A percentile compares a stretch with the other conserved stretches of the same genome.
These are phyloP conservation scores for Fonsecaea nubica DNA, from an alignment of 2,329 filamentous ascomycete species.

Conservation along the genomic window DNA sequence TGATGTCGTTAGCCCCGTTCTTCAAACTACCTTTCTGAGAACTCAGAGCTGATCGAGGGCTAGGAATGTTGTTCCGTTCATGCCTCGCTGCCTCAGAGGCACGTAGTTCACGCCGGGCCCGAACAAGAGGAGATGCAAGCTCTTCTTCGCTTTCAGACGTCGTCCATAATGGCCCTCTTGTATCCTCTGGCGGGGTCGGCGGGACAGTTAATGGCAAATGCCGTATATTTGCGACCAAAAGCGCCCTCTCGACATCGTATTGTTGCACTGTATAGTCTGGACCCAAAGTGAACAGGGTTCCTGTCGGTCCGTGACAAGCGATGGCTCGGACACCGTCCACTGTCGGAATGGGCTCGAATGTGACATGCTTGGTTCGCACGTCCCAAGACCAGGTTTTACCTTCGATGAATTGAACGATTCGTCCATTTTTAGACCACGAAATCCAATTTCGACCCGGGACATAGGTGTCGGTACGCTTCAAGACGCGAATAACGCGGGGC, in stretches of 20 bases:
- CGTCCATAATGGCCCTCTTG: constrained; percentile 58
- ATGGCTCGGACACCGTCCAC: constrained; percentile 80
- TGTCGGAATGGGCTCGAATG: constrained; percentile 85
- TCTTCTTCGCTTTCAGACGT: constrained; percentile 75
- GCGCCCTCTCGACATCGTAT: constrained; percentile 86
- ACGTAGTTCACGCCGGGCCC: constrained; percentile 74
- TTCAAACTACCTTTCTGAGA: constrained; percentile 61
- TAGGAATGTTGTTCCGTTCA: constrained; percentile 70
- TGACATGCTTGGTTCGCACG: constrained; percentile 96
- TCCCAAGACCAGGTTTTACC: constrained; percentile 96
- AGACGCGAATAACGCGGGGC: constrained; percentile 85
- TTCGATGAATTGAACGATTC: constrained; percentile 90
- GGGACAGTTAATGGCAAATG: constrained; percentile 82
- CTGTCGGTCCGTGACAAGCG: constrained; percentile 85
- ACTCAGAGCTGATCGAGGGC: constrained; percentile 68
- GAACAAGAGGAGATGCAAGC: constrained; percentile 72
- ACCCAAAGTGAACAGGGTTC: constrained; percentile 89
- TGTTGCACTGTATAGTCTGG: constrained; percentile 90
- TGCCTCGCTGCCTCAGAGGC: constrained; percentile 66
- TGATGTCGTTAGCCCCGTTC: constrained; percentile 48
- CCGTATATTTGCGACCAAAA: constrained; percentile 85
- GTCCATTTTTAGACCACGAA: constrained; percentile 97
- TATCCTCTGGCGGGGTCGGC: constrained; percentile 74
- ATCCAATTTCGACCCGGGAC: constrained; percentile 88
- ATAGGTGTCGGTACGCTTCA: constrained; percentile 73